These are phyloP conservation scores for Rhodotorula sp. DNA, from an alignment of 1,284 basidiomycete species.

Conservation along the genomic window DNA sequence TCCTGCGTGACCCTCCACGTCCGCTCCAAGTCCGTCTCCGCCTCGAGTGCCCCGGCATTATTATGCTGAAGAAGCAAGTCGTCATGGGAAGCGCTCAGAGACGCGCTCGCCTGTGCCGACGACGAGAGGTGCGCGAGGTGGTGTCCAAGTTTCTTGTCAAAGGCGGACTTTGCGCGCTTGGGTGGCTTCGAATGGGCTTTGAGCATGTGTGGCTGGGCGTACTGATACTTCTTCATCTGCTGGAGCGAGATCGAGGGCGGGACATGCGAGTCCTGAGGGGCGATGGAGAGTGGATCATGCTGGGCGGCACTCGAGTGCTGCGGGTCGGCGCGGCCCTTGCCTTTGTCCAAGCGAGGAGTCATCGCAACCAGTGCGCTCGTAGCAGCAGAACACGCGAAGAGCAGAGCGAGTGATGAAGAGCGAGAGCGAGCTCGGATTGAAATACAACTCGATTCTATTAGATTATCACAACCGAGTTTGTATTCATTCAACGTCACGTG, in stretches of 20 bases:
- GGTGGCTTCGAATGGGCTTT: slow-evolving; percentile 45
- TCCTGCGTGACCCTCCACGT: slow-evolving; percentile 85
- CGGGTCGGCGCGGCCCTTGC: slow-evolving; percentile 31
- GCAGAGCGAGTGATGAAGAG: neutral
- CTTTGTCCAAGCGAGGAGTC: slow-evolving; percentile 5
- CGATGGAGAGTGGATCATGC: slow-evolving; percentile 17
- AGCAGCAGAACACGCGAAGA: neutral
- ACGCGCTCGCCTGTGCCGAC: slow-evolving; percentile 22
- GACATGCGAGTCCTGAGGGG: slow-evolving; percentile 32
- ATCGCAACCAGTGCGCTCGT: neutral
- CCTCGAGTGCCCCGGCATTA: slow-evolving; percentile 61
- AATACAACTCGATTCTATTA: neutral
- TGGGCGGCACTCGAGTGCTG: slow-evolving; percentile 53
- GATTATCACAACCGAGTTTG: neutral
- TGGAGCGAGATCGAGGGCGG: slow-evolving; percentile 21
- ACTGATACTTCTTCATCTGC: slow-evolving; percentile 38
- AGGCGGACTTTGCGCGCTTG: slow-evolving; percentile 51
- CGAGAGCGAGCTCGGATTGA: neutral
- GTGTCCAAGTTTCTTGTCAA: slow-evolving; percentile 34
- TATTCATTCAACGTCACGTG: neutral
- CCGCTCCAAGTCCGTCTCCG: slow-evolving; percentile 73
- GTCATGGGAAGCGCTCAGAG: slow-evolving; percentile 40
- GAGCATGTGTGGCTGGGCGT: slow-evolving; percentile 58
- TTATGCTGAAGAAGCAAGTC: slow-evolving; percentile 55
- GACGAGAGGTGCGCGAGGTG: slow-evolving; percentile 32